phyloP scores from a whole-genome alignment of 129 eudicot species.

The Calendula officinalis region DNA sequence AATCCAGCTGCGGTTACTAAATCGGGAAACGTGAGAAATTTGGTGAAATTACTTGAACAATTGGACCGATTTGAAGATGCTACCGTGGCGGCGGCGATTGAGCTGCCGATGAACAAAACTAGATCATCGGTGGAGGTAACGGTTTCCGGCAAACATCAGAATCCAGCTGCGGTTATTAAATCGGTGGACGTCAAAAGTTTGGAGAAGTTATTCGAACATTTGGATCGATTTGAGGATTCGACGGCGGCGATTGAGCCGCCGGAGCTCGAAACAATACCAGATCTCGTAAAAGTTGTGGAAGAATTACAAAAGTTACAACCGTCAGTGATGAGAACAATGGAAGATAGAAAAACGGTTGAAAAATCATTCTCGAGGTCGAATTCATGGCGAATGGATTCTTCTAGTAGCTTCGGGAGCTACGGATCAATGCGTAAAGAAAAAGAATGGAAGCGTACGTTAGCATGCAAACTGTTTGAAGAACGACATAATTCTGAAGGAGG shows the following conservation, averaged over 20 bases:
- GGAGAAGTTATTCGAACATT: constrained; percentile 40
- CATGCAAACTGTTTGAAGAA: constrained; percentile 76
- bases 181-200: constrained; percentile 34
- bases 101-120: neutral
- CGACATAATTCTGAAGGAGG: constrained; percentile 52
- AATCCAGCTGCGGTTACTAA: constrained; percentile 15
- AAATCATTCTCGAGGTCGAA: constrained; percentile 7
- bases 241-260: constrained; percentile 18
- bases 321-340: constrained; percentile 11
- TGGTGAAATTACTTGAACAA: constrained; percentile 42
- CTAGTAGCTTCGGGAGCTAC: constrained; percentile 44
- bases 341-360: neutral
- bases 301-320: constrained; percentile 24
- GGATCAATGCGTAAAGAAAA: constrained; percentile 94
- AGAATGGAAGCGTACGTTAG: constrained; percentile 91
- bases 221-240: constrained; percentile 39
- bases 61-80: constrained; percentile 39
- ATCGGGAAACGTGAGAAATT: constrained; percentile 31
- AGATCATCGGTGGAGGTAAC: too few species aligned
- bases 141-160: too few species aligned
- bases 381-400: constrained; percentile 18
- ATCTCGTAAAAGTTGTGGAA: constrained; percentile 5
- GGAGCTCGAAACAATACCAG: constrained; percentile 26
- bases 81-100: constrained; percentile 10
- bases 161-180: constrained; percentile 15